Base-by-base conservation (phyloP, 352 stramenopile species). In the Phytophthora brassicae region DNA sequence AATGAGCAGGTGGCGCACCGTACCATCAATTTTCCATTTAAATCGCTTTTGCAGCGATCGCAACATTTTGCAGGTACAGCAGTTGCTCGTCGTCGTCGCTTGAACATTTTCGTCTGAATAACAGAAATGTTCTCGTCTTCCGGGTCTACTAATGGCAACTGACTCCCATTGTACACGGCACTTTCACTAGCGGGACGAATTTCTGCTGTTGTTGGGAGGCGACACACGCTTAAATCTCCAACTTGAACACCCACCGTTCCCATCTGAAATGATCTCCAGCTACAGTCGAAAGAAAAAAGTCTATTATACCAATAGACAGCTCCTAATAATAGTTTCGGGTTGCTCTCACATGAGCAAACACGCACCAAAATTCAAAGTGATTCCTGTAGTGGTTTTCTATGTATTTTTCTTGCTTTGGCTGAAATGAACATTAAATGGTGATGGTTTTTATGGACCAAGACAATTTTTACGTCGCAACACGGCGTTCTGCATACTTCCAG, bases 21-120 rank as follows among this genome's bases (percentile, higher is more conserved):
- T 3, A 83, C 72, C 33, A 92, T 68, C 43, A 92, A 64, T 49
- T 89, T 90, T 8, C 72, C 56, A 44, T 92, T 89, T 38, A 89
- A 39, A 36, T 90, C 80, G 49, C 82, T 92, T 39, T 74, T 81
- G 56, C 82, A 92, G 4, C 56, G 65, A 31, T 74, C 62, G 13
- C 82, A 91, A 42, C 69, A 76, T 45, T 63, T 72, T 31, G 36
- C 4, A 6, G 60, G 42, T 16, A 48, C 26, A 42, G 56, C 55
- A 33, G 31, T 57, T 38, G 54, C 49, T 48, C 35, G 41, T 51
- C 33, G 54, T 19, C 66, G 49, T 19, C 65, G 66, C 20, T 70
- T 74, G 33, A 74, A 74, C 6, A 70, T 11, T 31, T 69, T 72
- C 1, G 48, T 57, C 36, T 71, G 51, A 11, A 69, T 47, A 24